phyloP scores from a whole-genome alignment of 1,139 yeast genomes.

The Candida sojae region DNA sequence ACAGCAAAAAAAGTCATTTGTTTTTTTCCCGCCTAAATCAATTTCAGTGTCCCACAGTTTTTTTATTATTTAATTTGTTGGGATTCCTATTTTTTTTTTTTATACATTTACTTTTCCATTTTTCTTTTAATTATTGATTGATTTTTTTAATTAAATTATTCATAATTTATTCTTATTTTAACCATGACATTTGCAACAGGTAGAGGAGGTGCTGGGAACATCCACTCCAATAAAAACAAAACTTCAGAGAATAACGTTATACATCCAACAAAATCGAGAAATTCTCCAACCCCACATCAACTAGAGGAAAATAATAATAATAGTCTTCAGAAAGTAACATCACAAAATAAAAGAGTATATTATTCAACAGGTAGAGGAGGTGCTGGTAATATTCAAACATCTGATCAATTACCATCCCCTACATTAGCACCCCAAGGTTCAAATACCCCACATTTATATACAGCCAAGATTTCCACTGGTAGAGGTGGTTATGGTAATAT shows the following conservation, averaged over 20 bases:
- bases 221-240: constrained; percentile 22
- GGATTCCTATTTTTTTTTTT: not conserved
- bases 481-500: constrained; percentile 84
- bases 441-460: constrained; percentile 60
- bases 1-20: not conserved
- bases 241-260: constrained; percentile 21
- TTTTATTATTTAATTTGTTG: not conserved
- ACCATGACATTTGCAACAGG: constrained; percentile 22
- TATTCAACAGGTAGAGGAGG: constrained; percentile 82
- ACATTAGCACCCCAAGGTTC: constrained; percentile 61
- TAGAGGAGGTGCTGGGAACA: constrained; percentile 45
- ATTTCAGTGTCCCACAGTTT: not conserved
- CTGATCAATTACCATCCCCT: constrained; percentile 51
- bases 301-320: not conserved
- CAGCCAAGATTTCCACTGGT: constrained; percentile 68
- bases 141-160: not conserved
- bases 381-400: constrained; percentile 65
- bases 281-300: constrained; percentile 7
- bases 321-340: constrained; percentile 7
- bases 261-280: constrained; percentile 12
- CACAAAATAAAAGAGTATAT: constrained; percentile 31
- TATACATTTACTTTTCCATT: not conserved
- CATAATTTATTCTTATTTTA: not conserved
- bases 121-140: not conserved
- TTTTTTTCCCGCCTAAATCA: not conserved